Base-by-base conservation (phyloP, 345 rosid genomes). In the Salix udensis region DNA sequence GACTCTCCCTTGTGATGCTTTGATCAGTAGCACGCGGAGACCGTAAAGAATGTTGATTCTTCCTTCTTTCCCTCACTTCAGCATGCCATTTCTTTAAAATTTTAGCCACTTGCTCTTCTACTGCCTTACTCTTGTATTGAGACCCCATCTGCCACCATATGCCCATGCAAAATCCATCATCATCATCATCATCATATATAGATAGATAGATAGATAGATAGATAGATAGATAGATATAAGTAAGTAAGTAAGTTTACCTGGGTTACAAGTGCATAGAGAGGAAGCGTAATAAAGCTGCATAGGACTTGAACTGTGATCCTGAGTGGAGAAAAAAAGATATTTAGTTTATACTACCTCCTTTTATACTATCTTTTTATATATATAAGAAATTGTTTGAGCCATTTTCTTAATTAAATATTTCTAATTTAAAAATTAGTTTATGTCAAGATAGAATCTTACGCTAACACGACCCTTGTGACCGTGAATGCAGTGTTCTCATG, bases 281-380 rank as follows among this genome's bases (percentile, higher is more conserved):
- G 77, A 65, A 74, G 77, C 4, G 77, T 74, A 16, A 74, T 66
- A 18, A 48, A 74, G 34, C 77, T 66, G 77, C 77, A 74, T 30
- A 74, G 42, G 24, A 65, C 46, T 74, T 65, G 60, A 4, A 74
- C 2, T 23, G 39, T 16, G 5, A 74, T 42, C 64, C 77, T 74
- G 71, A n/a, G 3, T 7, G 13, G n/a, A 48, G 52, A 15, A 46
- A 9, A 40, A 40, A 40, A 2, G 14, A 42, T 46, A 34, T 34
- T 34, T 34, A 34, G 31, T 30, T 30, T 30, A 30, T 30, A 30
- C 50, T 44, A 44, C 50, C 50, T 44, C 50, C 50, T 2, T 44
- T 1, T 44, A 11, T 44, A 44, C 50, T 44, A 44, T 44, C 16
- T 15, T 44, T 44, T 44, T 44, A 13, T 44, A 13, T 13, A 44